Evolutionary conservation across 2,329 filamentous ascomycete genomes (phyloP).

Genomic region (Arthrobotrys sphaeroides): DNA sequence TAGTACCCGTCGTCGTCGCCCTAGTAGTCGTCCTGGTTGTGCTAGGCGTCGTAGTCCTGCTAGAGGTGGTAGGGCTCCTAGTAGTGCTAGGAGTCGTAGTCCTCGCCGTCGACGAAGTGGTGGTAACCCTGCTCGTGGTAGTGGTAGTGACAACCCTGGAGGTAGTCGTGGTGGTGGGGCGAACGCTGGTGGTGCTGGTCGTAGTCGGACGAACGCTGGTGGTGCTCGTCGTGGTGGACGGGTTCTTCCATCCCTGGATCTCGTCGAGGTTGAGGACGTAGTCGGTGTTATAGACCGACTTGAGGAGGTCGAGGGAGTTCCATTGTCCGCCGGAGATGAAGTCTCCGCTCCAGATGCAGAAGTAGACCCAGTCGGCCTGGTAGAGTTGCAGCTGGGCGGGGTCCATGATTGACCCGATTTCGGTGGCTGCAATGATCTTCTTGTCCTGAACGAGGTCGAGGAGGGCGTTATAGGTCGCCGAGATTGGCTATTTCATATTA

Average conservation of each 20-base stretch:
- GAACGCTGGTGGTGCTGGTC: slow-evolving; percentile 22
- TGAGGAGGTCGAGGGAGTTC: slow-evolving; percentile 63
- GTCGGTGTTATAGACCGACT: slow-evolving; percentile 57
- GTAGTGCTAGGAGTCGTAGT: slow-evolving; percentile 39
- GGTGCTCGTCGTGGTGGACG: slow-evolving; percentile 21
- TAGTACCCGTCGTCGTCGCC: slow-evolving; percentile 1
- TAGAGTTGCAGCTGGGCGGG: slow-evolving; percentile 63
- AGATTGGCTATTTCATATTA: slow-evolving; percentile 59
- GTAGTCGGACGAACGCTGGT: slow-evolving; percentile 37
- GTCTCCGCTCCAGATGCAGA: slow-evolving; percentile 64
- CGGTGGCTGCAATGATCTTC: slow-evolving; percentile 65
- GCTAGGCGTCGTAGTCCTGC: not conserved
- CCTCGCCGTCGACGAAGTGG: not conserved
- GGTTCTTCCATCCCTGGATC: slow-evolving; percentile 57
- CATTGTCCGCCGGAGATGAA: slow-evolving; percentile 63
- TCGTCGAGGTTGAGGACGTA: slow-evolving; percentile 58
- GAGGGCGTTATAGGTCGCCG: slow-evolving; percentile 63
- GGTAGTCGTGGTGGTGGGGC: slow-evolving; percentile 12
- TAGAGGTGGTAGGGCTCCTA: not conserved
- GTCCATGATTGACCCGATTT: slow-evolving; percentile 65
- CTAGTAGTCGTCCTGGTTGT: slow-evolving; percentile 11
- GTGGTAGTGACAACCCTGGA: not conserved
- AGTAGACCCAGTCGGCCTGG: slow-evolving; percentile 65
- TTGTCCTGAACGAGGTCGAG: slow-evolving; percentile 63
- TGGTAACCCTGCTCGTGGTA: slow-evolving; percentile 1